Base-by-base conservation (phyloP, 1,284 basidiomycete species). In the Cutaneotrichosporon sp. region DNA sequence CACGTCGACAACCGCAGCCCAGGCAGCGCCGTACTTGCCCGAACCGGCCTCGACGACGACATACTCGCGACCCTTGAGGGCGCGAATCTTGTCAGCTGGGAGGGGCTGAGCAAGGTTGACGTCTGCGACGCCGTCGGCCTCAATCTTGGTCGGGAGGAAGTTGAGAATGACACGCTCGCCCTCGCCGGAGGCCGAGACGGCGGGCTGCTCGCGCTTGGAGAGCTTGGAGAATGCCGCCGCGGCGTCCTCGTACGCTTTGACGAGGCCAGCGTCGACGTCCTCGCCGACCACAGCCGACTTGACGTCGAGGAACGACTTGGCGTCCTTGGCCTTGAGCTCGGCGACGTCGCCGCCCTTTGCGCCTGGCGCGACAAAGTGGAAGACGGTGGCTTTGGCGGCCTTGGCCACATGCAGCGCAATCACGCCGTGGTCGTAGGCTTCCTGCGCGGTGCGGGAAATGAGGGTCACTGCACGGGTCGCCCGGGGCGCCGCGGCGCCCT, bases 1-100 rank as follows among this genome's bases (percentile, higher is more conserved):
- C 39, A 68, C 68, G 35, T 72, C 69, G 15, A 70, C 68, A 15
- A 69, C 65, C 18, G 62, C 60, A 8, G 71, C 68, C 71, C 71
- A 73, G 4, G 63, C 78, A 0, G 90, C 85, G 1, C 90, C 87
- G 84, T 89, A 94, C 75, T 91, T 91, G 47, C 85, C 86, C 17
- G 83, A 81, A 80, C 79, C 74, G 87, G 88, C 74, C 92, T 73
- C 94, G 18, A 97, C 81, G 4, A 97, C 87, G 46, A 96, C 79
- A 51, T 97, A 81, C 42, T 81, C 80, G 35, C 80, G 81, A 4
- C 83, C 83, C 1, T 78, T 56, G 10, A 96, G 81, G 35, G 79
- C 78, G 33, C 86, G 77, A 44, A 97, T 77, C 48, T 80, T 81
- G 40, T 83, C 80, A 14, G 83, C 69, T 12, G 84, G 80, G 3